phyloP scores from a whole-genome alignment of 306 rosid genomes.

The Parietaria judaica region DNA sequence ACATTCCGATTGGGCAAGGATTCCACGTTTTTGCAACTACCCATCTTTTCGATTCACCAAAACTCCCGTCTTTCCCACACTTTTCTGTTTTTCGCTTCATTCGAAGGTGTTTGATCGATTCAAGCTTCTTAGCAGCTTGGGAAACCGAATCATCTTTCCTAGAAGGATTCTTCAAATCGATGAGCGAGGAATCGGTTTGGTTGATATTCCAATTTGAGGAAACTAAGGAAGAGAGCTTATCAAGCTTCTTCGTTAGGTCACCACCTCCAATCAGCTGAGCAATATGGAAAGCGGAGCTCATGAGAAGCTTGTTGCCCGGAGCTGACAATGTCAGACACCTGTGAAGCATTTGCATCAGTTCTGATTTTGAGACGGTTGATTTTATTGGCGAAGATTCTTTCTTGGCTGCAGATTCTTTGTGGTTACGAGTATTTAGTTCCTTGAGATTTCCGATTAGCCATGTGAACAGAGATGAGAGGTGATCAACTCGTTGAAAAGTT shows the following conservation, averaged over 20 bases:
- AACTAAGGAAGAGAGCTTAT: slow-evolving; percentile 34
- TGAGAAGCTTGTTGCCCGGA: slow-evolving; percentile 50
- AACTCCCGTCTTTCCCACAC: slow-evolving; percentile 19
- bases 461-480: slow-evolving; percentile 57
- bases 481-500: slow-evolving; percentile 28
- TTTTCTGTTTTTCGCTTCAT: slow-evolving; percentile 24
- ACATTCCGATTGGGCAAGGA: slow-evolving; percentile 87
- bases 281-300: slow-evolving; percentile 50
- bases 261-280: slow-evolving; percentile 42
- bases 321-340: slow-evolving; percentile 56
- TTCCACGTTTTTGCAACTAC: slow-evolving; percentile 61
- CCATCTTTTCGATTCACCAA: slow-evolving; percentile 41
- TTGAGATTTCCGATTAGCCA: slow-evolving; percentile 60
- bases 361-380: slow-evolving; percentile 30
- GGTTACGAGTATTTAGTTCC: slow-evolving; percentile 17
- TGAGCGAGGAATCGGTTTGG: slow-evolving; percentile 20
- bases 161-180: slow-evolving; percentile 23
- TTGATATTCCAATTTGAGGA: slow-evolving; percentile 29
- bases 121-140: slow-evolving; percentile 50
- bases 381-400: slow-evolving; percentile 24
- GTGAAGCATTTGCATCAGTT: slow-evolving; percentile 46
- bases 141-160: slow-evolving; percentile 39
- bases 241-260: slow-evolving; percentile 37
- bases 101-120: slow-evolving; percentile 42
- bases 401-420: slow-evolving; percentile 9